phyloP scores from a whole-genome alignment of 495 filamentous ascomycete genomes.

The Sphaerosporella brunnea region DNA sequence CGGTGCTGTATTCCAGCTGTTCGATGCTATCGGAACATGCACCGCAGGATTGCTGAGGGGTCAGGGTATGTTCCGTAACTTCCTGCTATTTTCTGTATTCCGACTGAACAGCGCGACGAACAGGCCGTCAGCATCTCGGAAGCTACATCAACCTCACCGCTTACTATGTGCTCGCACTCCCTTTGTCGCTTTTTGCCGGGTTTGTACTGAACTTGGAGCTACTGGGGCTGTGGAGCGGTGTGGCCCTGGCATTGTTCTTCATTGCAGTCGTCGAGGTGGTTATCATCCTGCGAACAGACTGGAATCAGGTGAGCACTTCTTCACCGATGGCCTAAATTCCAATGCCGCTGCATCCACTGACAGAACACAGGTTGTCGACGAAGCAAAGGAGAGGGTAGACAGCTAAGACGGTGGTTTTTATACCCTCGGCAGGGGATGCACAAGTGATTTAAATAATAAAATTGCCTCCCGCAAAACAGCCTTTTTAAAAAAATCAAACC shows the following conservation, averaged over 20 bases:
- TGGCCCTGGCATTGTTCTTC: conserved; percentile 48
- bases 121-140: conserved; percentile 72
- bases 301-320: conserved; percentile 21
- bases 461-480: too few species aligned
- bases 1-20: conserved; percentile 72
- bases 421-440: too few species aligned
- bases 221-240: conserved; percentile 65
- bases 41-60: conserved; percentile 73
- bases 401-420: too few species aligned
- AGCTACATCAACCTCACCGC: conserved; percentile 69
- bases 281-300: conserved; percentile 18
- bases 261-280: conserved; percentile 14
- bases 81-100: too few species aligned
- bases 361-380: background rate
- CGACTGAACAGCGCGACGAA: too few species aligned
- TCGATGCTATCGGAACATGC: conserved; percentile 59
- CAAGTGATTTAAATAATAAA: too few species aligned
- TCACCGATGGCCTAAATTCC: too few species aligned
- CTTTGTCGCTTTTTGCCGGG: conserved; percentile 56
- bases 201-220: conserved; percentile 60
- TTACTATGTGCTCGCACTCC: conserved; percentile 75
- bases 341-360: background rate
- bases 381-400: conserved; percentile 2
- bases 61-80: conserved; percentile 23
- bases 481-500: too few species aligned